Percentiles rank a stretch among this genome's conserved stretches.
These are phyloP conservation scores for Orbilia brochopaga DNA, from an alignment of 2,329 filamentous ascomycete genomes.

Conservation along the genomic window DNA sequence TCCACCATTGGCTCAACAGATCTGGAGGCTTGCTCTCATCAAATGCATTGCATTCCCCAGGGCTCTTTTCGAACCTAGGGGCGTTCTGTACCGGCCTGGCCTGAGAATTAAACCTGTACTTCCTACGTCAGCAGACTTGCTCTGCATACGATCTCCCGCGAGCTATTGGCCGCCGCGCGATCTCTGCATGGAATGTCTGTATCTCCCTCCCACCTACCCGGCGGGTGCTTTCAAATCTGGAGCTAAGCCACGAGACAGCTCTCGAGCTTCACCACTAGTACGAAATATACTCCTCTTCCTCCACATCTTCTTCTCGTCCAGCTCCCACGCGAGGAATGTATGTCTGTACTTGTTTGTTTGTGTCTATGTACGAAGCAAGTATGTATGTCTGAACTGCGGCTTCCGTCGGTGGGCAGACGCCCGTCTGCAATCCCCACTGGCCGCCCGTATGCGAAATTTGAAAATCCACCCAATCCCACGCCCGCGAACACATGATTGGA, in stretches of 20 bases:
- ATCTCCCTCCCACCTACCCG: not conserved
- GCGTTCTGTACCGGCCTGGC: no score
- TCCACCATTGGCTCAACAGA: not conserved
- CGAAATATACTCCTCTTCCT: no score
- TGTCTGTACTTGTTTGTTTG: no score
- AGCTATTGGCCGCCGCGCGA: conserved; percentile 21
- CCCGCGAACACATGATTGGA: conserved; percentile 40
- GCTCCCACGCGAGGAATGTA: no score
- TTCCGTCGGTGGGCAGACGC: conserved; percentile 19
- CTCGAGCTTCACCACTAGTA: no score
- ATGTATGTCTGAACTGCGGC: conserved; percentile 14
- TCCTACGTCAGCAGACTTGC: conserved; percentile 12
- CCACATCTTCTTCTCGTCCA: no score
- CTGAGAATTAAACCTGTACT: no score
- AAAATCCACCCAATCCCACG: conserved; percentile 19
- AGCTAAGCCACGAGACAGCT: no score
- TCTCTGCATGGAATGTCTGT: not conserved
- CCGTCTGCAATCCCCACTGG: conserved; percentile 45
- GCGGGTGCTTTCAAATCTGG: not conserved
- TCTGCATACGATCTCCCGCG: conserved; percentile 32
- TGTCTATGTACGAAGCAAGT: no score
- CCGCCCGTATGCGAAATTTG: not conserved
- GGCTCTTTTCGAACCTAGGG: no score
- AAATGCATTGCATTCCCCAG: no score
- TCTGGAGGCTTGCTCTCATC: not conserved